phyloP scores from a whole-genome alignment of 345 rosid genomes.

The Odontarrhena argentea region DNA sequence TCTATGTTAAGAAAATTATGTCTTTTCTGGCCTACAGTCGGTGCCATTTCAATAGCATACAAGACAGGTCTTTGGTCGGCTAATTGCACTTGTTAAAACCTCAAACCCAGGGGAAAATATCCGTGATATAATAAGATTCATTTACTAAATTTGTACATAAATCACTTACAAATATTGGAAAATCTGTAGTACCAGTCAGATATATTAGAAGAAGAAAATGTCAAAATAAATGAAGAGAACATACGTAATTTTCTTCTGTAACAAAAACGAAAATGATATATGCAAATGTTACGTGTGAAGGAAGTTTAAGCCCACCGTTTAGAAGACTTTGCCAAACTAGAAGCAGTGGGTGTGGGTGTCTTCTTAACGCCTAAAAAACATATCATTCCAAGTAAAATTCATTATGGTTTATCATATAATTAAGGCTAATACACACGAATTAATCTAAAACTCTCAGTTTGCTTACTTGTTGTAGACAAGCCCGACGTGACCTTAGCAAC shows the following conservation, averaged over 20 bases:
- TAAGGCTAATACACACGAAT: background rate
- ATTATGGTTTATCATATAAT: background rate
- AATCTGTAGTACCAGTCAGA: conserved; percentile 24
- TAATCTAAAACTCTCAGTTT: background rate
- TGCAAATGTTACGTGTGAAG: conserved; percentile 33
- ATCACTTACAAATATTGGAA: conserved; percentile 18
- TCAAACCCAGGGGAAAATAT: background rate
- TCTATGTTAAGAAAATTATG: no score
- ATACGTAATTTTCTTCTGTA: conserved; percentile 9
- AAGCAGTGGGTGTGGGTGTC: conserved; percentile 38
- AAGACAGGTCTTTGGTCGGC: background rate
- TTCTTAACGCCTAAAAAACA: conserved; percentile 49
- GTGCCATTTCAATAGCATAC: no score
- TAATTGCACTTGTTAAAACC: background rate
- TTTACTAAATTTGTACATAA: conserved; percentile 24
- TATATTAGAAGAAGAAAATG: background rate
- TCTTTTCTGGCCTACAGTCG: no score
- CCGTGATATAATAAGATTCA: conserved; percentile 8
- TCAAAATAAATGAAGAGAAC: background rate
- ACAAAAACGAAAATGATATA: conserved; percentile 12
- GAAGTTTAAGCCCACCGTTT: conserved; percentile 50
- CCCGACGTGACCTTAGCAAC: conserved; percentile 44
- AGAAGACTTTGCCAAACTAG: conserved; percentile 47
- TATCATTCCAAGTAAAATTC: background rate
- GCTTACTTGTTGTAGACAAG: conserved; percentile 38